These are phyloP conservation scores for Musa itinerans DNA, from an alignment of 176 grass and related monocot species.

Conservation along the genomic window DNA sequence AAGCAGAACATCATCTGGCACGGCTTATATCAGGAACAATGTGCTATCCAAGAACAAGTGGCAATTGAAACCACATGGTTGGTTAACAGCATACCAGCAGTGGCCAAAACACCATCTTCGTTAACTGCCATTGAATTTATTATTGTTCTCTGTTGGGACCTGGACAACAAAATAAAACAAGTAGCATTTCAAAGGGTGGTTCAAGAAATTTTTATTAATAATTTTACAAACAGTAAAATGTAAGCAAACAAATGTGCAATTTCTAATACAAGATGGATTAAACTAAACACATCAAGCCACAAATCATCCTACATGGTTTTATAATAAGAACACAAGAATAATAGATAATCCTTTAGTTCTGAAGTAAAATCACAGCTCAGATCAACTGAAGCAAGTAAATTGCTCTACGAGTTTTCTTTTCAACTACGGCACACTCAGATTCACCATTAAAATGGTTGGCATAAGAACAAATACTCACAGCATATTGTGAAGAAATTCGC, in stretches of 20 bases:
- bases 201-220: background rate
- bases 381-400: background rate
- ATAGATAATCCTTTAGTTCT: too few relatives aligned
- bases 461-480: conserved; percentile 45
- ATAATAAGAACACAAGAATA: too few relatives aligned
- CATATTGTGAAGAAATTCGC: conserved; percentile 98
- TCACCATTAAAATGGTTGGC: background rate
- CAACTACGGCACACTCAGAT: background rate
- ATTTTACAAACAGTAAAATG: background rate
- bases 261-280: too few relatives aligned
- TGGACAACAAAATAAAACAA: conserved; percentile 19
- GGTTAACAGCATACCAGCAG: conserved; percentile 48
- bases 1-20: background rate
- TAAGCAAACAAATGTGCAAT: too few relatives aligned
- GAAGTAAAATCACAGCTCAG: background rate
- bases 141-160: conserved; percentile 97
- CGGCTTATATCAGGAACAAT: background rate
- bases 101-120: conserved; percentile 88
- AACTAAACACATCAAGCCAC: too few relatives aligned
- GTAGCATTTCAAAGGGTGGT: background rate
- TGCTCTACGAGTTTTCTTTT: background rate
- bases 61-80: background rate
- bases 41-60: background rate
- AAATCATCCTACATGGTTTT: too few relatives aligned
- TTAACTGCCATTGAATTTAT: conserved; percentile 98